A percentile compares a stretch with the other conserved stretches of the same genome.
Conservation (phyloP, 2,329 filamentous ascomycete genomes). For the Diaporthe citriasiana region DNA sequence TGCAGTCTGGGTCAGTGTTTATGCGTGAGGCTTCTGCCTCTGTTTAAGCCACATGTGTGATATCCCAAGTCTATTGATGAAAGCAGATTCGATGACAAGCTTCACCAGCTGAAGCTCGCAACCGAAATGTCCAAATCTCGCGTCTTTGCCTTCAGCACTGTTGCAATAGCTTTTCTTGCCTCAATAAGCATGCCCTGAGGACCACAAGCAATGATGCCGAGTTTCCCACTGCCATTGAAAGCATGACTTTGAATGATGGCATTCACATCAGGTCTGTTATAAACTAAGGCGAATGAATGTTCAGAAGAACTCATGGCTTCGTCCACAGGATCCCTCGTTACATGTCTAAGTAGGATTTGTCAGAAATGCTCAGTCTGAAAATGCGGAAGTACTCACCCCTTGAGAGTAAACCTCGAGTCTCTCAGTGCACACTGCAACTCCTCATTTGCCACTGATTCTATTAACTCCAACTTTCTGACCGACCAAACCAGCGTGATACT, state of each 20-base stretch:
- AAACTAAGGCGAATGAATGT: background rate
- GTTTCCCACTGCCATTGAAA: background rate
- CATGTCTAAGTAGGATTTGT: background rate
- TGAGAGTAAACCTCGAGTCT: slow-evolving; percentile 3
- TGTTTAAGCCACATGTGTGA: background rate
- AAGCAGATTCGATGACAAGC: rapidly evolving
- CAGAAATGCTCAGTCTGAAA: background rate
- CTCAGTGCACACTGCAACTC: background rate
- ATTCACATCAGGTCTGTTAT: background rate
- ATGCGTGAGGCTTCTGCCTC: too few relatives aligned
- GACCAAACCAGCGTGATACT: slow-evolving; percentile 18
- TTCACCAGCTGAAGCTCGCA: slow-evolving; percentile 4
- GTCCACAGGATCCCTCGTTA: background rate
- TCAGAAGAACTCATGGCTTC: background rate
- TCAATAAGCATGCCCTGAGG: background rate
- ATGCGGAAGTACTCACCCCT: background rate
- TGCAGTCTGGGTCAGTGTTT: too few relatives aligned
- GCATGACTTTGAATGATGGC: background rate
- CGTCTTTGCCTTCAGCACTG: background rate
- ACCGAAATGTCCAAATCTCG: slow-evolving; percentile 3
- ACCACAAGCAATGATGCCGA: slow-evolving; percentile 28
- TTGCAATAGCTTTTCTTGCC: background rate
- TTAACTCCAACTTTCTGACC: background rate
- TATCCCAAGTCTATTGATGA: background rate
- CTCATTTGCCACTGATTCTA: slow-evolving; percentile 20